These are phyloP conservation scores for Zasmidium citrigriseum DNA, from an alignment of 2,329 filamentous ascomycete species.

Conservation along the genomic window DNA sequence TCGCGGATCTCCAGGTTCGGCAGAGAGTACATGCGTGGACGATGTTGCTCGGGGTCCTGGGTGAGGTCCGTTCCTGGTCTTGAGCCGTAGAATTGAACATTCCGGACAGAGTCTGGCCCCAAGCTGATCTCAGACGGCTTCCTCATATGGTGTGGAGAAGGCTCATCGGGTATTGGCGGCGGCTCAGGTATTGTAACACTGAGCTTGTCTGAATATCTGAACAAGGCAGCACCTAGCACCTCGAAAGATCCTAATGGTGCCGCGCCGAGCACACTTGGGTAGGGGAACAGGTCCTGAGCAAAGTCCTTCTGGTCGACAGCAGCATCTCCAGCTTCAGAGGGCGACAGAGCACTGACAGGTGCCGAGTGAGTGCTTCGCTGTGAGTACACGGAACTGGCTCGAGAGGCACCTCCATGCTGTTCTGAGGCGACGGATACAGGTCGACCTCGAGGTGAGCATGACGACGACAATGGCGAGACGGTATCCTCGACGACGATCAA, in stretches of 20 bases:
- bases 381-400: conserved; percentile 16
- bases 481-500: conserved; percentile 11
- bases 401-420: neutral
- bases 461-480: conserved; percentile 12
- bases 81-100: conserved; percentile 28
- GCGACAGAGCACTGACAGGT: neutral
- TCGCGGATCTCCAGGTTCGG: conserved; percentile 21
- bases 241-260: conserved; percentile 12
- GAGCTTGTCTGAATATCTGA: conserved; percentile 7
- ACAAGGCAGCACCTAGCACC: conserved; percentile 12
- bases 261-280: conserved; percentile 9
- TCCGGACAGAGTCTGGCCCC: conserved; percentile 20
- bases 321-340: neutral
- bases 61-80: conserved; percentile 18
- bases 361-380: neutral
- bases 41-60: conserved; percentile 17
- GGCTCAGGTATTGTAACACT: neutral
- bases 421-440: conserved; percentile 9
- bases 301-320: neutral
- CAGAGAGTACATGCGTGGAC: conserved; percentile 21
- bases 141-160: neutral
- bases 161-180: neutral
- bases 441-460: conserved; percentile 8
- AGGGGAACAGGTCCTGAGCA: conserved; percentile 6
- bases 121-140: conserved; percentile 8